phyloP scores from a whole-genome alignment of 2,329 filamentous ascomycete species.

The Aspergillus niger region DNA sequence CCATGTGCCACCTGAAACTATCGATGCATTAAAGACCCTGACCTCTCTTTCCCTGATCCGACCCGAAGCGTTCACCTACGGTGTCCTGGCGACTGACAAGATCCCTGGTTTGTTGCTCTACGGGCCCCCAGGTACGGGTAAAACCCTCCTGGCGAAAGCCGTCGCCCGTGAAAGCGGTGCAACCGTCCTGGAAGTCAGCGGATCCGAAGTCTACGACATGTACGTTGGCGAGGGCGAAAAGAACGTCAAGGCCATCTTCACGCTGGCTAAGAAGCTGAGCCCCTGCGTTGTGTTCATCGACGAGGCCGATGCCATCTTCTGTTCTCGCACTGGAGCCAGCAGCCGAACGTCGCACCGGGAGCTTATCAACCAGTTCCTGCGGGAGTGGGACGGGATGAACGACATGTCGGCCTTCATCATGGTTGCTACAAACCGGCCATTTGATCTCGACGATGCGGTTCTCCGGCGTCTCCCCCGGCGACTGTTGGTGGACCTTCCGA shows the following conservation, averaged over 20 bases:
- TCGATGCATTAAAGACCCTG: slow-evolving; percentile 83
- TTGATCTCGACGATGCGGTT: slow-evolving; percentile 75
- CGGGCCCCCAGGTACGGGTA: slow-evolving; percentile 74
- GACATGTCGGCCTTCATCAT: slow-evolving; percentile 88
- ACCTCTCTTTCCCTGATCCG: slow-evolving; percentile 84
- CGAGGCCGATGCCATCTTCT: slow-evolving; percentile 91
- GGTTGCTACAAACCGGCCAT: slow-evolving; percentile 94
- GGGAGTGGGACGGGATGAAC: slow-evolving; percentile 94
- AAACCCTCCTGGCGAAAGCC: slow-evolving; percentile 63
- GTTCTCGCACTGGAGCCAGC: slow-evolving; percentile 65
- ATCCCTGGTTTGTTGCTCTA: slow-evolving; percentile 89
- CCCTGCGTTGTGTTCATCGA: slow-evolving; percentile 97
- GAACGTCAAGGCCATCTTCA: slow-evolving; percentile 90
- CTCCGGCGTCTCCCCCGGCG: slow-evolving; percentile 53
- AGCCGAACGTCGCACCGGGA: slow-evolving; percentile 76
- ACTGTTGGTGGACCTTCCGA: slow-evolving; percentile 53
- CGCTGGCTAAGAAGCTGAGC: slow-evolving; percentile 82
- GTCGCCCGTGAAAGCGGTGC: slow-evolving; percentile 68
- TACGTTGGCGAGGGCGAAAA: slow-evolving; percentile 96
- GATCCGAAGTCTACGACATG: slow-evolving; percentile 91
- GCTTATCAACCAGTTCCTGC: slow-evolving; percentile 93
- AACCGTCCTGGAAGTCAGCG: slow-evolving; percentile 78
- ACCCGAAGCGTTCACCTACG: slow-evolving; percentile 94
- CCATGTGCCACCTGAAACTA: slow-evolving; percentile 77
- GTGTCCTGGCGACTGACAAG: slow-evolving; percentile 85